Evolutionary conservation across 495 filamentous ascomycete genomes (phyloP), one percentile per base, ranked within the genome.

Genomic region (Penicillium pulvis): DNA sequence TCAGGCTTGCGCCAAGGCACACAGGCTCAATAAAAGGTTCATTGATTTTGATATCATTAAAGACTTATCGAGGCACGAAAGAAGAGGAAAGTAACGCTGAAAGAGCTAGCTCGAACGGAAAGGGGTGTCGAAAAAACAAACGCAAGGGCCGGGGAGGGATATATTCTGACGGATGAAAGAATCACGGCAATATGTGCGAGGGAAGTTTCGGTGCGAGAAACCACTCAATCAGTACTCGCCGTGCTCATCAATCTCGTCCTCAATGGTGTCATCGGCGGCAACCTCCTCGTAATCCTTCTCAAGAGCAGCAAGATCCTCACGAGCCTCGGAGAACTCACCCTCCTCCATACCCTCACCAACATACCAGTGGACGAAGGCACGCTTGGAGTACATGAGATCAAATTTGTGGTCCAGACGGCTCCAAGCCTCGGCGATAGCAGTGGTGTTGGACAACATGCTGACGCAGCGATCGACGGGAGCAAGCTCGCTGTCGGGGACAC

Each of bases 341-440:
- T 96, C 91, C 80, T 96, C 91, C 91, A 96, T 96, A 77, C 91
- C 91, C 77, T 96, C 91, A 66, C 91, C 91, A 46, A 96, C 91
- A 68, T 96, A 96, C 91, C 91, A 96, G 75, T 96, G 91, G 16
- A 96, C 91, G 69, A 96, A 96, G 43, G 91, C 91, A 66, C 91
- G 90, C 85, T 96, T 96, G 78, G 85, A 90, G 81, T 96, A 95
- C 92, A 96, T 96, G 62, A 96, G 89, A 66, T 96, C 92, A 76
- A 96, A 96, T 77, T 96, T 96, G 80, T 91, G 86, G 74, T 93
- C 90, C 30, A 96, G 81, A 61, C 90, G 88, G 46, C 83, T 85
- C 92, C 92, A 96, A 44, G 92, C 91, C 75, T 96, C 91, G 46
- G 91, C 86, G 58, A 96, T 94, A 57, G 91, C 89, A 12, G 91